A percentile compares a stretch with the other conserved stretches of the same genome.
phyloP scores from a whole-genome alignment of 805 yeast species.

The Saccharomycopsis sp. region DNA sequence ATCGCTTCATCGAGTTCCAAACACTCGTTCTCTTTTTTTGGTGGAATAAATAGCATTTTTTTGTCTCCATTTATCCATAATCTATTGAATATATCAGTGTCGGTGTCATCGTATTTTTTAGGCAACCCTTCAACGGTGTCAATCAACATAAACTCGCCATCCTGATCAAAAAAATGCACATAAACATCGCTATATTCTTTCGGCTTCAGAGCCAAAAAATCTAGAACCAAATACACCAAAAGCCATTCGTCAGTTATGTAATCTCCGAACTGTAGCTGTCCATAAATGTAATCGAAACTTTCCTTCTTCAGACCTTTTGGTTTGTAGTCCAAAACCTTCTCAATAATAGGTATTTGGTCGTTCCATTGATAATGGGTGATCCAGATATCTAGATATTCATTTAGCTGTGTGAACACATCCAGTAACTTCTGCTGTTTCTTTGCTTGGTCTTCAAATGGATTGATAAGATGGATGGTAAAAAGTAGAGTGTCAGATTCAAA shows the following conservation, averaged over 20 bases:
- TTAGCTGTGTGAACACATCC: slow-evolving; percentile 23
- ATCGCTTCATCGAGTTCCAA: not conserved
- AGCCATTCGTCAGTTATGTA: slow-evolving; percentile 40
- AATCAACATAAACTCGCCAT: slow-evolving; percentile 49
- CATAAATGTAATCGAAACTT: slow-evolving; percentile 31
- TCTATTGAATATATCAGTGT: slow-evolving; percentile 40
- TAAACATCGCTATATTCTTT: slow-evolving; percentile 30
- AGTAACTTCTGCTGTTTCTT: slow-evolving; percentile 21
- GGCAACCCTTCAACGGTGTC: slow-evolving; percentile 42
- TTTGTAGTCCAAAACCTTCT: slow-evolving; percentile 20
- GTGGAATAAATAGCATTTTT: slow-evolving; percentile 7
- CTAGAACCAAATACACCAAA: slow-evolving; percentile 34
- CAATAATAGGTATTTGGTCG: slow-evolving; percentile 25
- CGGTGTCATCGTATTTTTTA: slow-evolving; percentile 13
- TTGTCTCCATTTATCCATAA: slow-evolving; percentile 40
- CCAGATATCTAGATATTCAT: slow-evolving; percentile 31
- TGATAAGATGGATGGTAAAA: slow-evolving; percentile 28
- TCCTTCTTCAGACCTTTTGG: slow-evolving; percentile 14
- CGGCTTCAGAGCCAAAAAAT: slow-evolving; percentile 28
- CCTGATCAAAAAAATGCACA: slow-evolving; percentile 44
- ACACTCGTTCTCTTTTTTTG: not conserved
- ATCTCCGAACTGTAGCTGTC: slow-evolving; percentile 39
- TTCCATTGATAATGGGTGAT: slow-evolving; percentile 39
- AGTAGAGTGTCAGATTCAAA: slow-evolving; percentile 22
- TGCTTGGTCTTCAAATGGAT: slow-evolving; percentile 27